A percentile compares a stretch with the other conserved stretches of the same genome.
phyloP scores from a whole-genome alignment of 768 basidiomycete genomes.

The Russula olivacea region DNA sequence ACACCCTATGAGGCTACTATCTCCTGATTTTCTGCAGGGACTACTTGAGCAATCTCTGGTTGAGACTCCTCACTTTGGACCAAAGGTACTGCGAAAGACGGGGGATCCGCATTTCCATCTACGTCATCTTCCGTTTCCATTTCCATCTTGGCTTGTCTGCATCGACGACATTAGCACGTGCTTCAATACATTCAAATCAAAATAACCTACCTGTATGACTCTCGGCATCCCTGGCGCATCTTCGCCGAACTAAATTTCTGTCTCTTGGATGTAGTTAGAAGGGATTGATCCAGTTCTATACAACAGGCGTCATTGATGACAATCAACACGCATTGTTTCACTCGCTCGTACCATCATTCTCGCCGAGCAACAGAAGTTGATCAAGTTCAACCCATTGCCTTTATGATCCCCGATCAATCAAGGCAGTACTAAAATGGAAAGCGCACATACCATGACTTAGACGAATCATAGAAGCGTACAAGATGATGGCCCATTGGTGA shows the following conservation, averaged over 20 bases:
- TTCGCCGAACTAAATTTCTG: constrained; percentile 56
- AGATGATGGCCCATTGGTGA: constrained; percentile 48
- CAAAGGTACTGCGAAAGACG: not conserved
- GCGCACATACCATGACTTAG: constrained; percentile 50
- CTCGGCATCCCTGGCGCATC: constrained; percentile 50
- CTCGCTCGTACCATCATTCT: constrained; percentile 53
- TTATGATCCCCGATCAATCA: constrained; percentile 28
- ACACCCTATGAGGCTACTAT: not conserved
- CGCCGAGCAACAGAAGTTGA: constrained; percentile 61
- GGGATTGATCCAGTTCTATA: constrained; percentile 59
- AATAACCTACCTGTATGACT: constrained; percentile 47
- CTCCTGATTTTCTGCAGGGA: not conserved
- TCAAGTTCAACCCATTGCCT: constrained; percentile 61
- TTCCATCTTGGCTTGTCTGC: constrained; percentile 20
- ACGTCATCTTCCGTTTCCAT: constrained; percentile 22
- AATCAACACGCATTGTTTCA: not conserved
- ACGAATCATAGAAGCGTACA: constrained; percentile 75
- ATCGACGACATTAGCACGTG: not conserved
- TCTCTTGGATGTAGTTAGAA: constrained; percentile 48
- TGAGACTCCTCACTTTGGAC: not conserved
- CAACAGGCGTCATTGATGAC: not conserved
- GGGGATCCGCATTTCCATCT: not conserved
- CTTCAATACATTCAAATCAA: not conserved
- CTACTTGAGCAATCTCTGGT: not conserved
- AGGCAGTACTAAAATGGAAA: not conserved